Percentiles rank a stretch among this genome's conserved stretches.
These are phyloP conservation scores for Isatis lusitanica DNA, from an alignment of 441 rosid species.

Conservation along the genomic window DNA sequence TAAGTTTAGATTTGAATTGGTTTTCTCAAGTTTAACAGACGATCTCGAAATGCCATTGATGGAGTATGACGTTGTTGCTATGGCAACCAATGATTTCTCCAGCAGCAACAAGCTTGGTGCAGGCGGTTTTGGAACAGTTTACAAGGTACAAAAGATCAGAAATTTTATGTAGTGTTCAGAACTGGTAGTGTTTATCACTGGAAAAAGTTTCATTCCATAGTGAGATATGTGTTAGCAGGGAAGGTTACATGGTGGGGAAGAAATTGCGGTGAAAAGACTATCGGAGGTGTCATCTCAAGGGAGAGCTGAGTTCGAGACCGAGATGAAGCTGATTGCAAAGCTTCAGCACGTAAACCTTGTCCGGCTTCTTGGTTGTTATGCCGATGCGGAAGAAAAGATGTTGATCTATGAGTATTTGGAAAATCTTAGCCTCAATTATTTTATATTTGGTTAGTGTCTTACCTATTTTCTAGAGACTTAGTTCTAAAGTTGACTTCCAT, in stretches of 20 bases:
- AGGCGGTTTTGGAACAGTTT: too few relatives aligned
- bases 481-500: not conserved
- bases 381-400: not conserved
- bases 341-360: conserved; percentile 12
- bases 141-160: too few relatives aligned
- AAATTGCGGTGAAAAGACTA: not conserved
- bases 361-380: not conserved
- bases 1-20: too few relatives aligned
- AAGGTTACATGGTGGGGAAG: not conserved
- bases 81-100: too few relatives aligned
- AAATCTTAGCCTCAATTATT: not conserved
- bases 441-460: not conserved
- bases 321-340: not conserved
- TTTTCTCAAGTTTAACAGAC: too few relatives aligned
- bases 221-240: too few relatives aligned
- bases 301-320: conserved; percentile 3
- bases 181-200: too few relatives aligned
- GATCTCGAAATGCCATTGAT: too few relatives aligned
- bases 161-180: too few relatives aligned
- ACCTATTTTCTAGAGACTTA: not conserved
- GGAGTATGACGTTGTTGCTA: too few relatives aligned
- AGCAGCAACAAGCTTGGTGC: too few relatives aligned
- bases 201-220: too few relatives aligned
- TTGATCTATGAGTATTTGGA: conserved; percentile 17
- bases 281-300: not conserved